Base-by-base conservation (phyloP, 139 green algal species). In the Tetraselmis chui region DNA sequence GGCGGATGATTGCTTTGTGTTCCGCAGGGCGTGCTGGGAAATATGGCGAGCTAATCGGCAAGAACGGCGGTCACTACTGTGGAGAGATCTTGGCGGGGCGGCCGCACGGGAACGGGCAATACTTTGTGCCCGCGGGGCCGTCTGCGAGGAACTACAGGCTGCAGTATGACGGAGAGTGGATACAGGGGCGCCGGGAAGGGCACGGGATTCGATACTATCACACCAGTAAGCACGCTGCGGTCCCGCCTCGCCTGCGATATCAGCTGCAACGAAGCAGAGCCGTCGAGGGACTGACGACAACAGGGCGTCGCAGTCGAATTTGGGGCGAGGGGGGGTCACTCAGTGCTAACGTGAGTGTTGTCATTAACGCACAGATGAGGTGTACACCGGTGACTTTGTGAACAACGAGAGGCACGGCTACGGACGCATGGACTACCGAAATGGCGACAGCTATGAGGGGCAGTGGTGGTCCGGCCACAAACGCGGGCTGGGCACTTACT, bases 131-230 rank as follows among this genome's bases (percentile, higher is more conserved):
- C 5, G 45, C 45, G 5, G 45, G 45, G 5, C 45, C 45, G 11
- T 67, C 45, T 18, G 45, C 45, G 45, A 5, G 45, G 45, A 67
- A 67, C 45, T 67, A 67, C 45, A 67, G 75, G 18, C 45, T 91
- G 75, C 79, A 94, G 85, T 97, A 96, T 77, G 86, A 90, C 31
- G 94, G 94, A 1, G 88, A 94, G 23, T 96, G 91, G 87, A 82
- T 88, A 18, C 85, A 91, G 27, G 82, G 81, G 0, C 29, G 76
- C 82, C 79, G 87, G 26, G 84, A 93, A 80, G 92, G 92, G 29
- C 59, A 82, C 18, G 92, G 92, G n/a, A 85, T 87, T 0, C 79
- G 80, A 22, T 88, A 84, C 78, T 27, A 11, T 23, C 45, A 67
- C 45, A 67, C 45, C 45, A 67, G 45, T 67, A 5, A 5, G 45